Conservation (phyloP, 805 yeast species). For the Candida succiphila region DNA sequence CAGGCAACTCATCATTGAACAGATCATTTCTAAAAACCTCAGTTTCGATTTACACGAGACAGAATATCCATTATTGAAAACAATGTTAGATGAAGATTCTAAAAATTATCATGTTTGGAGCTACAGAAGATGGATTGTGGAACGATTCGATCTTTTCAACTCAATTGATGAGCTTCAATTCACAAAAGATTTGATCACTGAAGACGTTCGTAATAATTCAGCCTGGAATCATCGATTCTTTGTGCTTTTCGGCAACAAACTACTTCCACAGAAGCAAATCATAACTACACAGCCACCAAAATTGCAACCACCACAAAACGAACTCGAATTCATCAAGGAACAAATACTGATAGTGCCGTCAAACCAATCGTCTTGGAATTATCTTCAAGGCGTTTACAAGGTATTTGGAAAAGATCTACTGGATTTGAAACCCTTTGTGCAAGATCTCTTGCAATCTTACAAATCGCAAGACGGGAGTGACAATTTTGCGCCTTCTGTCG, state of each 20-base stretch:
- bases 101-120: conserved; percentile 98
- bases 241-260: conserved; percentile 25
- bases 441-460: conserved; percentile 19
- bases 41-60: too few species aligned
- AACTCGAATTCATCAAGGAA: conserved; percentile 39
- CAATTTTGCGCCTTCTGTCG: conserved; percentile 55
- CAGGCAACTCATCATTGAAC: conserved; percentile 53
- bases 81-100: conserved; percentile 67
- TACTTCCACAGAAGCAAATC: conserved; percentile 6
- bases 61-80: conserved; percentile 49
- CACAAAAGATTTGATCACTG: conserved; percentile 33
- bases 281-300: too few species aligned
- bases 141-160: conserved; percentile 38
- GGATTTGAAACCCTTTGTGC: conserved; percentile 36
- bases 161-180: conserved; percentile 39
- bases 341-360: conserved; percentile 59
- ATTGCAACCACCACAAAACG: conserved; percentile 26
- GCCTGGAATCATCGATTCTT: conserved; percentile 89
- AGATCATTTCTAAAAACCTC: conserved; percentile 16
- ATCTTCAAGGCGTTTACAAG: conserved; percentile 49
- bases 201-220: conserved; percentile 79
- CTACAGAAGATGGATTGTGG: conserved; percentile 75
- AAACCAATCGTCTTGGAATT: conserved; percentile 83
- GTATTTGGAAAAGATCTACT: conserved; percentile 14
- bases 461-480: conserved; percentile 24